Conservation (phyloP, 805 yeast genomes). For the Wickerhamomyces ciferrii region DNA sequence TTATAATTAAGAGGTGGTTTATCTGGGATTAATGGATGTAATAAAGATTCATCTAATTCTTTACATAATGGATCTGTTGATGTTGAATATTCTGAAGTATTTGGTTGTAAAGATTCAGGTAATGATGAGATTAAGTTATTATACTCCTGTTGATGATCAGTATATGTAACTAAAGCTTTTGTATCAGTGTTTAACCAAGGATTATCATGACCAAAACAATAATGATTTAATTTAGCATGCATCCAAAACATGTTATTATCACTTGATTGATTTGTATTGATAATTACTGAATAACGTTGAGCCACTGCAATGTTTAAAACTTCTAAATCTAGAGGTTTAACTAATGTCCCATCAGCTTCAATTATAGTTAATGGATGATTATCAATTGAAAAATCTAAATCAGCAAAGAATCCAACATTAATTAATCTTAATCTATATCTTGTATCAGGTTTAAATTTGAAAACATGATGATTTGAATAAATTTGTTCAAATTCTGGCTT, state of each 20-base stretch:
- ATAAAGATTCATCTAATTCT: slow-evolving; percentile 20
- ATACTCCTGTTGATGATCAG: slow-evolving; percentile 6
- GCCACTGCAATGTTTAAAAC: slow-evolving; percentile 52
- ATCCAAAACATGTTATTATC: slow-evolving; percentile 36
- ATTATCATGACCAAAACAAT: slow-evolving; percentile 30
- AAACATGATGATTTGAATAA: slow-evolving; percentile 15
- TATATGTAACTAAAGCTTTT: slow-evolving; percentile 28
- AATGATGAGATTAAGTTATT: slow-evolving; percentile 3
- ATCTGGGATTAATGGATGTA: slow-evolving; percentile 16
- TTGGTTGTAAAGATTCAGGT: slow-evolving; percentile 3
- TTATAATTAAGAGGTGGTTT: slow-evolving; percentile 13
- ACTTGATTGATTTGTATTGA: slow-evolving; percentile 41
- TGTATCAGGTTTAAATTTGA: slow-evolving; percentile 33
- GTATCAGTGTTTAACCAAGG: slow-evolving; percentile 26
- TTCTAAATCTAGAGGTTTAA: slow-evolving; percentile 37
- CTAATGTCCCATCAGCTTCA: slow-evolving; percentile 49
- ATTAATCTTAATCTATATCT: slow-evolving; percentile 42
- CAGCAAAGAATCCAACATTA: slow-evolving; percentile 46
- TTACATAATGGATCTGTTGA: slow-evolving; percentile 16
- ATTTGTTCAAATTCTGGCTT: slow-evolving; percentile 13
- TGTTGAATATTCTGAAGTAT: slow-evolving; percentile 10
- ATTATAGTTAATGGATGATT: slow-evolving; percentile 44
- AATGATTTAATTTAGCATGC: slow-evolving; percentile 30
- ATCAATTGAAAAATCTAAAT: slow-evolving; percentile 45
- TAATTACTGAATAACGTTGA: slow-evolving; percentile 59